A percentile compares a stretch with the other conserved stretches of the same genome.
Conservation (phyloP, 169 alveolate species). For the Neospora caninum region DNA sequence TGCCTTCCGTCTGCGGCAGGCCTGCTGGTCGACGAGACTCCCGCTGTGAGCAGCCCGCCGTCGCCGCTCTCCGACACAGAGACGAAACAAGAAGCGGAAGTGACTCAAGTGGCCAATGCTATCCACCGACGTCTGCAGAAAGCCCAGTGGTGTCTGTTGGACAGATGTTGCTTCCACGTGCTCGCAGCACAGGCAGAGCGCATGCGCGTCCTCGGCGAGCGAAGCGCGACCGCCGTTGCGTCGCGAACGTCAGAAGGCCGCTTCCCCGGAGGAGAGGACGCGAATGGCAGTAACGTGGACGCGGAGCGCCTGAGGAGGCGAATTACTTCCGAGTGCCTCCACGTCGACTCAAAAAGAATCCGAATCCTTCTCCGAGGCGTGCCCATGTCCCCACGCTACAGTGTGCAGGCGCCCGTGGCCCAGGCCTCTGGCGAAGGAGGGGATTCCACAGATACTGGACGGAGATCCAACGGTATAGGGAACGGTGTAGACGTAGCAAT, state of each 20-base stretch:
- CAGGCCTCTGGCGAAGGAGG: neutral
- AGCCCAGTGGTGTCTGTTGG: conserved; percentile 56
- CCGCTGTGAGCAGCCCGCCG: neutral
- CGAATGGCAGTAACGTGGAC: neutral
- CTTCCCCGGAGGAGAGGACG: neutral
- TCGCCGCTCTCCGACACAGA: neutral
- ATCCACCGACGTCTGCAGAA: conserved; percentile 31
- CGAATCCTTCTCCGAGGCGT: neutral
- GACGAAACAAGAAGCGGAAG: neutral
- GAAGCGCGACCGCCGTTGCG: neutral
- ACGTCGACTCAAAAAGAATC: neutral
- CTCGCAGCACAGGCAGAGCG: conserved; percentile 31
- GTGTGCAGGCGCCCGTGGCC: neutral
- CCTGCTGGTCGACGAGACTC: neutral
- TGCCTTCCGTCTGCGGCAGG: conserved; percentile 44
- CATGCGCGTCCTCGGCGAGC: conserved; percentile 33
- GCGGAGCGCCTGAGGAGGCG: neutral
- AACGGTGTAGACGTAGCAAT: too few species aligned
- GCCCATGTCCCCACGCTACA: neutral
- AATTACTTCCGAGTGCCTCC: conserved; percentile 11
- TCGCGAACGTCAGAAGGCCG: neutral
- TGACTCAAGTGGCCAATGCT: neutral
- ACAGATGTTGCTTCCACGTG: conserved; percentile 32
- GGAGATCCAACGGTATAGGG: too few species aligned
- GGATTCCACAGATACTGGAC: neutral